Base-by-base conservation (phyloP, 805 yeast species). In the Sungouiozyma ichnusensis region DNA sequence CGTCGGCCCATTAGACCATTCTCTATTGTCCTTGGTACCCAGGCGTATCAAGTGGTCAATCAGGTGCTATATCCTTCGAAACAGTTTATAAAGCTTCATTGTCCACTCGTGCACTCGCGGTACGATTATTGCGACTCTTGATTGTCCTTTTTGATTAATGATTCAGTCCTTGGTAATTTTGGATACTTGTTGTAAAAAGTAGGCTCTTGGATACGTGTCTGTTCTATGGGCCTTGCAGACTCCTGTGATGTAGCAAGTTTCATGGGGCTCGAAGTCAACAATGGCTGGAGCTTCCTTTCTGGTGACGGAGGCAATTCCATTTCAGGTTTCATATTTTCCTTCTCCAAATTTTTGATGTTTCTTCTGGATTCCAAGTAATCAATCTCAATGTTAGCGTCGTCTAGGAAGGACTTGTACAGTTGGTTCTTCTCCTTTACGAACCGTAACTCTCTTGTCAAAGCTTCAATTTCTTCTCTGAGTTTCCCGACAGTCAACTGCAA, bases 201-300 rank as follows among this genome's bases (percentile, higher is more conserved):
- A 19, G 41, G 36, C 34, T 44, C 42, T 9, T 42, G n/a, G n/a
- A n/a, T n/a, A n/a, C n/a, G 45, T 7, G 48, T 16, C 16, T 38
- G 35, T 16, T 40, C 36, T 18, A 15, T 4, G 11, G 16, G 37
- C 4, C 15, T 39, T 18, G 40, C 35, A 16, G 35, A 8, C 6
- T 19, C 13, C 20, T 16, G 42, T 3, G 42, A 27, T n/a, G 31
- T 20, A 9, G 16, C 16, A 35, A 46, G 41, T 20, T 47, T 48
- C 39, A 57, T 51, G 9, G 65, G 65, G 41, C 64, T 60, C 2
- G 65, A 61, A 1, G 65, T 61, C 40, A 58, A 51, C 19, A 60
- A 39, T 3, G 65, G 65, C 40, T 53, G 50, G 2, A 44, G 42
- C 4, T 44, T 41, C 9, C 51, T 39, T 31, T 44, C 44, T 16